A percentile compares a stretch with the other conserved stretches of the same genome.
Evolutionary conservation across 306 rosid genomes (phyloP).

Genomic region (Prosopis cineraria): DNA sequence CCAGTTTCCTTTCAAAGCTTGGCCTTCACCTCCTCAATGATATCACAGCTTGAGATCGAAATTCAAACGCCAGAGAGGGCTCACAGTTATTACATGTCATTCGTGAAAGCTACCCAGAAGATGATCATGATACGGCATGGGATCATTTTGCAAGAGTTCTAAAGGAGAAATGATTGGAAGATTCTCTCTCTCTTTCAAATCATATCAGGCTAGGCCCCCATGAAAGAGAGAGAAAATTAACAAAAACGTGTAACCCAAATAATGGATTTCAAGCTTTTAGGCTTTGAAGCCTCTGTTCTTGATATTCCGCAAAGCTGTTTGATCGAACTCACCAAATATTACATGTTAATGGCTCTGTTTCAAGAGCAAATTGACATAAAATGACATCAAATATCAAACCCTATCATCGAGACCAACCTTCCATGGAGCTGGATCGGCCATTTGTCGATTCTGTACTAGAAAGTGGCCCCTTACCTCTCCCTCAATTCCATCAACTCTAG

Average conservation of each 20-base stretch:
- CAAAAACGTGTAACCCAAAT: constrained; percentile 18
- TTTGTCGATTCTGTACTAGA: constrained; percentile 26
- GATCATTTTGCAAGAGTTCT: constrained; percentile 17
- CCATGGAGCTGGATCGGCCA: constrained; percentile 46
- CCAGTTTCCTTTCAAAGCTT: constrained; percentile 39
- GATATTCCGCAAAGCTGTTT: constrained; percentile 45
- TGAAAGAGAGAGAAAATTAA: neutral
- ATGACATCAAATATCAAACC: constrained; percentile 23
- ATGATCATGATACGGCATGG: constrained; percentile 26
- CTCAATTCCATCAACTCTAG: constrained; percentile 24
- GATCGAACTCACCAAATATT: constrained; percentile 24
- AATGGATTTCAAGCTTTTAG: constrained; percentile 25
- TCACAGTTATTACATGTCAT: constrained; percentile 34
- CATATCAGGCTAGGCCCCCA: constrained; percentile 38
- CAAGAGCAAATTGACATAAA: constrained; percentile 32
- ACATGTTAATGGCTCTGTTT: constrained; percentile 25
- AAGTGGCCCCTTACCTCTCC: constrained; percentile 24
- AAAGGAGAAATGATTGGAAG: constrained; percentile 47
- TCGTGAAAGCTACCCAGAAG: constrained; percentile 29
- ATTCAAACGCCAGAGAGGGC: constrained; percentile 12
- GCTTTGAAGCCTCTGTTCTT: constrained; percentile 28
- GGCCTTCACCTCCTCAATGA: constrained; percentile 32
- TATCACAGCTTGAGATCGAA: neutral
- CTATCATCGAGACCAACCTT: constrained; percentile 31
- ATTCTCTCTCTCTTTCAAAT: constrained; percentile 49